phyloP scores from a whole-genome alignment of 129 eudicot genomes.

The Ambrosia artemisiifolia region DNA sequence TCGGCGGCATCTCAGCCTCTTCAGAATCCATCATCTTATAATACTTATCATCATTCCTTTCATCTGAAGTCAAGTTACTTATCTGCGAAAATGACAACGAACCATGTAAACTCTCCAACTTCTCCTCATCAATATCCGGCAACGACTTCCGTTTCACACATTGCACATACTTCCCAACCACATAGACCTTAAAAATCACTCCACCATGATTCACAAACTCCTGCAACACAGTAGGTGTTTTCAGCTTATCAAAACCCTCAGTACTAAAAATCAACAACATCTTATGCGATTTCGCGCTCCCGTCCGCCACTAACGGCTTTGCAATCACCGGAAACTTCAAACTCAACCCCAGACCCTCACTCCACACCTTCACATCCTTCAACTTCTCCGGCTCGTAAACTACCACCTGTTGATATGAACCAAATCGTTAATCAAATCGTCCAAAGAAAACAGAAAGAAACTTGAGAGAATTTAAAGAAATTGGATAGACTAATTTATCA shows the following conservation, averaged over 20 bases:
- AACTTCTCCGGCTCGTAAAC: constrained; percentile 43
- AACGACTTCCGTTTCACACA: constrained; percentile 85
- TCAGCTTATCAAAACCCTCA: constrained; percentile 50
- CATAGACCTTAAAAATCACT: constrained; percentile 78
- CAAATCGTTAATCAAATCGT: no score
- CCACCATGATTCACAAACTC: constrained; percentile 90
- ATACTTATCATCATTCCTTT: constrained; percentile 48
- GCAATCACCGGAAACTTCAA: constrained; percentile 81
- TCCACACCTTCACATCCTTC: constrained; percentile 27
- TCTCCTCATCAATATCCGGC: constrained; percentile 69
- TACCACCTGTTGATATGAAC: constrained; percentile 39
- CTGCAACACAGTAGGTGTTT: constrained; percentile 70
- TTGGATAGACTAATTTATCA: no score
- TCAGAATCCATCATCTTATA: constrained; percentile 52
- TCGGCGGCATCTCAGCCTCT: constrained; percentile 46
- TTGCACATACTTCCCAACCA: constrained; percentile 67
- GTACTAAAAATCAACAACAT: constrained; percentile 61
- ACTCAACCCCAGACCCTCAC: constrained; percentile 52
- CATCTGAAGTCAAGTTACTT: constrained; percentile 45
- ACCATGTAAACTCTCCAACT: constrained; percentile 43
- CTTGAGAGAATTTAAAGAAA: no score
- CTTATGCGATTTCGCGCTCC: constrained; percentile 78
- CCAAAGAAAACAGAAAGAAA: no score
- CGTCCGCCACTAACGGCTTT: constrained; percentile 80
- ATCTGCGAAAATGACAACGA: constrained; percentile 67